A percentile compares a stretch with the other conserved stretches of the same genome.
Evolutionary conservation across 1,139 yeast genomes (phyloP).

Genomic region (Suhomyces choctaworum): DNA sequence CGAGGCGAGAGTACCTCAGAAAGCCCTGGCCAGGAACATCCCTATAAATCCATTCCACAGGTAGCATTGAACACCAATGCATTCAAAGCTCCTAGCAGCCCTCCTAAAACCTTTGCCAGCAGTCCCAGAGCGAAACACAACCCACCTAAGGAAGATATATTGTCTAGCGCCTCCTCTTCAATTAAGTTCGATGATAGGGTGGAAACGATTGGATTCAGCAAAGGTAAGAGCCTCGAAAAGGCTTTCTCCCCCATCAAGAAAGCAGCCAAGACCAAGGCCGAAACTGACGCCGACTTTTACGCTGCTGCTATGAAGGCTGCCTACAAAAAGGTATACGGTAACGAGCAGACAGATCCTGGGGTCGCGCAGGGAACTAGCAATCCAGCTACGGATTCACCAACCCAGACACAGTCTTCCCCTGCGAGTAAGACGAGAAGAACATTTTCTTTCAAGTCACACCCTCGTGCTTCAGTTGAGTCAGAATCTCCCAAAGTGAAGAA

Average conservation of each 20-base stretch:
- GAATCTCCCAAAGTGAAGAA: slow-evolving; percentile 3
- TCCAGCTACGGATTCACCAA: slow-evolving; percentile 3
- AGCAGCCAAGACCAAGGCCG: slow-evolving; percentile 9
- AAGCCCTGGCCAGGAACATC: slow-evolving; percentile 8
- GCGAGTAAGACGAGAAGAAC: slow-evolving; percentile 6
- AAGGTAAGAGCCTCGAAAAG: slow-evolving; percentile 5
- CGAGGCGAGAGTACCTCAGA: slow-evolving; percentile 15
- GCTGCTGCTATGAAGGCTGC: slow-evolving; percentile 45
- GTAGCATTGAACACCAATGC: slow-evolving; percentile 6
- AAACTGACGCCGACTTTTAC: slow-evolving; percentile 24
- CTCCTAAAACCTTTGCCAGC: slow-evolving; percentile 3
- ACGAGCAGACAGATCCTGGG: slow-evolving; percentile 7
- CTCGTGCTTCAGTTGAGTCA: slow-evolving; percentile 4
- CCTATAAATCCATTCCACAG: slow-evolving; percentile 13
- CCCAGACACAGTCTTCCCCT: slow-evolving; percentile 6
- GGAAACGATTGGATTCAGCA: slow-evolving; percentile 37
- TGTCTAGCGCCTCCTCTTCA: slow-evolving; percentile 25
- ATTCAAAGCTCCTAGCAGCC: slow-evolving; percentile 8
- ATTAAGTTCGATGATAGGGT: slow-evolving; percentile 43
- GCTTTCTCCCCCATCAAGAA: slow-evolving; percentile 7
- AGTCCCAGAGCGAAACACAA: slow-evolving; percentile 1
- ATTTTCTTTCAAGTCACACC: slow-evolving; percentile 10
- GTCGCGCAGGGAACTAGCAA: slow-evolving; percentile 1
- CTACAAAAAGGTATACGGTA: slow-evolving; percentile 42
- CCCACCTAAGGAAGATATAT: slow-evolving; percentile 1